A percentile compares a stretch with the other conserved stretches of the same genome.
These are phyloP conservation scores for Aspergillus floridensis DNA, from an alignment of 2,329 filamentous ascomycete species.

Conservation along the genomic window DNA sequence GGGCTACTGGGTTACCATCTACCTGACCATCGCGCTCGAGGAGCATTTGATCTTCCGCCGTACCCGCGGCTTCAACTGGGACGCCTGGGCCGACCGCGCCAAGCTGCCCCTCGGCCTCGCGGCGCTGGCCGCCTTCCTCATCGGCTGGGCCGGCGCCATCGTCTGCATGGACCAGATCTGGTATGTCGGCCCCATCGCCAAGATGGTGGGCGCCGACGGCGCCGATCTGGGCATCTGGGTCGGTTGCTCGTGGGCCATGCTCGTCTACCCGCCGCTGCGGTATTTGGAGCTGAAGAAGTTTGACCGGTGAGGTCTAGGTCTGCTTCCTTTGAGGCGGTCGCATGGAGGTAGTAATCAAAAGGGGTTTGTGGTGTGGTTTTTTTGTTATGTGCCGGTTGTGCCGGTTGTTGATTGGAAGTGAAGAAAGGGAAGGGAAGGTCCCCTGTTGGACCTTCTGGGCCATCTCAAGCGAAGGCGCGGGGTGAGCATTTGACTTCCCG, in stretches of 20 bases:
- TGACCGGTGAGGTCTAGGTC: constrained; percentile 8
- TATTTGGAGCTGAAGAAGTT: constrained; percentile 24
- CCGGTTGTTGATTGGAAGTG: no score
- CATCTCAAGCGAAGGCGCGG: no score
- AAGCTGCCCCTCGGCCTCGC: constrained; percentile 39
- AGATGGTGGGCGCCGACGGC: constrained; percentile 24
- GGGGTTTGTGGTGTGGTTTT: no score
- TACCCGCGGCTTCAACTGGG: constrained; percentile 33
- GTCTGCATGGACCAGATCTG: constrained; percentile 33
- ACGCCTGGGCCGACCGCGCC: constrained; percentile 32
- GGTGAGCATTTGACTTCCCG: no score
- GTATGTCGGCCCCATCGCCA: constrained; percentile 33
- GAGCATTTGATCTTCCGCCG: constrained; percentile 43
- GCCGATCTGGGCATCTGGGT: constrained; percentile 25
- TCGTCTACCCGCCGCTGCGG: constrained; percentile 26
- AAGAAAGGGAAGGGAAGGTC: no score
- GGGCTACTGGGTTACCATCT: constrained; percentile 41
- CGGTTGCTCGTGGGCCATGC: constrained; percentile 22
- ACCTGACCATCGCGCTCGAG: constrained; percentile 36
- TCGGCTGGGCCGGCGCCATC: constrained; percentile 32
- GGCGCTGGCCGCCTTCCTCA: constrained; percentile 28
- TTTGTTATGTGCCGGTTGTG: no score
- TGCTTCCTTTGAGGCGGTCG: neutral
- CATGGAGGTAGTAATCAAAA: no score
- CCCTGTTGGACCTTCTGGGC: no score